Percentiles rank a stretch among this genome's conserved stretches.
These are phyloP conservation scores for Fagopyrum esculentum DNA, from an alignment of 148 eudicot species.

Conservation along the genomic window DNA sequence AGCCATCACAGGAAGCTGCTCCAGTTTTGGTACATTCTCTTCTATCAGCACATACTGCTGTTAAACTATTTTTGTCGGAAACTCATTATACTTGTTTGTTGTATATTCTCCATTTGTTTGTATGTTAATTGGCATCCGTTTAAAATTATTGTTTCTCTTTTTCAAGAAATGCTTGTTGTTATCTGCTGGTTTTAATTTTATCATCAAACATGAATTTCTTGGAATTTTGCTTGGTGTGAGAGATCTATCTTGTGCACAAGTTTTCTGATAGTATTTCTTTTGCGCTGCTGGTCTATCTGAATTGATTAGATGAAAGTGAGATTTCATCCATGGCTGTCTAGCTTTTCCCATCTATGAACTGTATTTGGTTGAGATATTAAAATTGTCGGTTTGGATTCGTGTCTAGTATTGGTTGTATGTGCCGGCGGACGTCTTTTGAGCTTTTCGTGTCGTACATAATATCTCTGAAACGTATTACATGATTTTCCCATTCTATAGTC, in stretches of 20 bases:
- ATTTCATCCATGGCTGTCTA: not conserved
- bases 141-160: not conserved
- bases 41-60: not conserved
- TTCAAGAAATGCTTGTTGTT: slow-evolving; percentile 2
- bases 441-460: not conserved
- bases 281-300: not conserved
- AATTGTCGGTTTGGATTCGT: too few species aligned
- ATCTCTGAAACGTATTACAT: not conserved
- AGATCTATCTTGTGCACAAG: not conserved
- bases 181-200: not conserved
- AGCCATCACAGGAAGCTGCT: slow-evolving; percentile 4
- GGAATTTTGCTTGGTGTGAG: not conserved
- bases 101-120: not conserved
- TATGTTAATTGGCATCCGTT: not conserved
- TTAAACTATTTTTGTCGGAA: not conserved
- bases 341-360: not conserved
- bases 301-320: not conserved
- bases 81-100: not conserved
- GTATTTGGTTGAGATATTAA: not conserved
- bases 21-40: not conserved
- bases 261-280: not conserved
- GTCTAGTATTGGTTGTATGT: not conserved
- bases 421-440: not conserved
- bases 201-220: not conserved
- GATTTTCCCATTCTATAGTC: not conserved